Conservation (phyloP, 2,329 filamentous ascomycete species). For the Colletotrichum liriopes region DNA sequence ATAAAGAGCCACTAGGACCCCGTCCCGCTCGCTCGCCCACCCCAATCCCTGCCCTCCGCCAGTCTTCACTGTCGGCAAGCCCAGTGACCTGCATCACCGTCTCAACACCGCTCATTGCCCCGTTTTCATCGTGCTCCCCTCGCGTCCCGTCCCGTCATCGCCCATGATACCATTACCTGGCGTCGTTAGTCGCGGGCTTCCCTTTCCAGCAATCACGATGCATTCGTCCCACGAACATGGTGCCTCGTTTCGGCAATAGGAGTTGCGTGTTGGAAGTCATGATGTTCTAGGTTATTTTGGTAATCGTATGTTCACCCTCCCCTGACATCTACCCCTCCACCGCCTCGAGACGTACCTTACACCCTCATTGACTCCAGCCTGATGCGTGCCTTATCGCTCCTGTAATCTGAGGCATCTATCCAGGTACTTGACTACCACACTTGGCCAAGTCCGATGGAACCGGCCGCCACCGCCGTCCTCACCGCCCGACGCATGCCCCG, state of each 20-base stretch:
- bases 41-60: conserved; percentile 32
- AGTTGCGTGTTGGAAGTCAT: conserved; percentile 34
- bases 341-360: conserved; percentile 25
- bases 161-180: conserved; percentile 18
- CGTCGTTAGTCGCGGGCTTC: conserved; percentile 18
- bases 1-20: conserved; percentile 26
- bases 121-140: conserved; percentile 20
- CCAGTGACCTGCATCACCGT: conserved; percentile 43
- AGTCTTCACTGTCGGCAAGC: conserved; percentile 39
- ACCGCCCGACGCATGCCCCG: conserved; percentile 39
- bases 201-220: conserved; percentile 25
- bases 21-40: conserved; percentile 18
- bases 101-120: conserved; percentile 42
- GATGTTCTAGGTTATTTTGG: conserved; percentile 39
- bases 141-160: conserved; percentile 39
- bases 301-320: conserved; percentile 36
- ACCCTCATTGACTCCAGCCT: conserved; percentile 25
- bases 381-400: conserved; percentile 37
- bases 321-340: conserved; percentile 28
- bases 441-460: conserved; percentile 41
- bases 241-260: conserved; percentile 32
- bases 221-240: conserved; percentile 9
- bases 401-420: conserved; percentile 31
- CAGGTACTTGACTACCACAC: conserved; percentile 27
- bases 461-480: conserved; percentile 40